Conservation (phyloP, 2,329 filamentous ascomycete genomes). For the Dryadomyces sulphureus region DNA sequence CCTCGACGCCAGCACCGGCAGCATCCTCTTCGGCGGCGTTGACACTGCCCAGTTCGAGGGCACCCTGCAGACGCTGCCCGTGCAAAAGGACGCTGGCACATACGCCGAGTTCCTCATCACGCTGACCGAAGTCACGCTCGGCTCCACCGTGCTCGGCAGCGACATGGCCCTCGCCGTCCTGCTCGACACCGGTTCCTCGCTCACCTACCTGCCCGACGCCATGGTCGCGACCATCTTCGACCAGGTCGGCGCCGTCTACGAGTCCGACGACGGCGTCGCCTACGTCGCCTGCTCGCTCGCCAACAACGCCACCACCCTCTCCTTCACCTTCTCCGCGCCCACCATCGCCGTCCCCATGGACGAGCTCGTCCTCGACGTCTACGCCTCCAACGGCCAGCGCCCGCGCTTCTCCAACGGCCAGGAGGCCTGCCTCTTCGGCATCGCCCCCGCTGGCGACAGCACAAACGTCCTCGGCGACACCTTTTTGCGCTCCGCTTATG, state of each 20-base stretch:
- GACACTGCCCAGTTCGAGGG: constrained; percentile 52
- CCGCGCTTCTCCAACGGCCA: constrained; percentile 37
- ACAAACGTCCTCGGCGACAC: constrained; percentile 58
- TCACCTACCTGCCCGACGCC: constrained; percentile 50
- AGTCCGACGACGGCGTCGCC: constrained; percentile 34
- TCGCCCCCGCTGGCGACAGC: constrained; percentile 39
- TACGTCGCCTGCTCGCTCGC: constrained; percentile 46
- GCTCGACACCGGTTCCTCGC: constrained; percentile 55
- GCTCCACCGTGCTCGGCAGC: constrained; percentile 24
- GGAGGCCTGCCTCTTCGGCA: constrained; percentile 50
- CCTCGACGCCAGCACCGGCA: constrained; percentile 47
- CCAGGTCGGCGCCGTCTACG: constrained; percentile 43
- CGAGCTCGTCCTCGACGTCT: constrained; percentile 43
- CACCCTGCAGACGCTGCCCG: constrained; percentile 48
- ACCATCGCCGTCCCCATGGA: constrained; percentile 40
- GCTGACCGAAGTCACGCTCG: constrained; percentile 42
- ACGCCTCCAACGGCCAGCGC: constrained; percentile 29
- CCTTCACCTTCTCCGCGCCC: constrained; percentile 39
- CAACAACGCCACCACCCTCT: constrained; percentile 24
- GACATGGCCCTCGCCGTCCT: constrained; percentile 45
- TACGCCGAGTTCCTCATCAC: constrained; percentile 55
- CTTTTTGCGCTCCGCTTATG: constrained; percentile 59
- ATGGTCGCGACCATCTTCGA: constrained; percentile 40
- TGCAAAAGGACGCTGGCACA: constrained; percentile 36
- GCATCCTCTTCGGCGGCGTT: constrained; percentile 61